Base-by-base conservation (phyloP, 2,329 filamentous ascomycete species). In the Penicillium sp. region DNA sequence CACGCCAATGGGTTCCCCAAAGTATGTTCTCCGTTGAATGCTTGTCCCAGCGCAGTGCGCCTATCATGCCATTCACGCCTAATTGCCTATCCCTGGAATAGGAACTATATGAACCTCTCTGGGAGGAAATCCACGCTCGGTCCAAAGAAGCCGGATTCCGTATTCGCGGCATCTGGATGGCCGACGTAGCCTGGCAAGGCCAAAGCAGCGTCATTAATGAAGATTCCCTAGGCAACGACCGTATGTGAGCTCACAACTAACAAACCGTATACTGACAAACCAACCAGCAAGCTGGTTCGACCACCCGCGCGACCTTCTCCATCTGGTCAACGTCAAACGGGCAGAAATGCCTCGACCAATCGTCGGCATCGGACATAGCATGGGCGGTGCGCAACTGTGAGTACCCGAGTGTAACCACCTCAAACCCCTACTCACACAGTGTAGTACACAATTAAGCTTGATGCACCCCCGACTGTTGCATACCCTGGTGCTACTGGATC, bases 1-100 rank as follows among this genome's bases (percentile, higher is more conserved):
- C 90, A 96, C 70, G 91, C 89, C 40, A 96, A 96, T 72, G 91
- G 85, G 9, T 95, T 96, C 57, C 86, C 88, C 9, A 97, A 96
- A 77, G 87, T 87, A 66, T 44, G 50, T 32, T 6, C 27, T 9
- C 13, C 6, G 20, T 28, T 18, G 11, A n/a, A 14, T 7, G 22
- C 27, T 6, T 10, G n/a, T 11, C 24, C 7, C 27, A 13, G 29
- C 23, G 37, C 43, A 40, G 4, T 34, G 31, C 14, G 4, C 9
- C 14, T 18, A 23, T 26, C 22, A 14, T 14, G 11, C 4, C 14
- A 20, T 22, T 13, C 3, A 26, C 34, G 7, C 6, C 47, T 56
- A 28, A 59, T 3, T 20, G 18, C 18, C 4, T 20, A 20, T 47
- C 5, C 13, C 24, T 29, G 32, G 9, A 3, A 11, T 52, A 89